These are phyloP conservation scores for Syncephalastrum racemosum DNA, from an alignment of 371 early-diverging fungal species.

Conservation along the genomic window DNA sequence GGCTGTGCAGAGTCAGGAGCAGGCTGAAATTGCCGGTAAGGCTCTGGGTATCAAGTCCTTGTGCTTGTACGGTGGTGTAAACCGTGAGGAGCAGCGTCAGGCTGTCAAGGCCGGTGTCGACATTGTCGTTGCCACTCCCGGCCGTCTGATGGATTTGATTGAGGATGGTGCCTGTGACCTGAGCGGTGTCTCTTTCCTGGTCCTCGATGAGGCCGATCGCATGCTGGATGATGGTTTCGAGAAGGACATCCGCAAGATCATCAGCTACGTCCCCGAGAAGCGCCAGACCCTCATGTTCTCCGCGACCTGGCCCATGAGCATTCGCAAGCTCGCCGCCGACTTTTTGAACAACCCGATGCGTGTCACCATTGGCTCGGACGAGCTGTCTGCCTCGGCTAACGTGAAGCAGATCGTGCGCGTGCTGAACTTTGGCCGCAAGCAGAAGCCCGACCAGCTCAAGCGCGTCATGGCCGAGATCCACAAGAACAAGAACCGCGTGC, in stretches of 20 bases:
- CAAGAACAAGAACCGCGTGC: slow-evolving; percentile 76
- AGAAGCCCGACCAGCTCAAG: slow-evolving; percentile 79
- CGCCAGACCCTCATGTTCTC: slow-evolving; percentile 92
- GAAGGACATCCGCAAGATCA: slow-evolving; percentile 83
- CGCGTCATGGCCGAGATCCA: slow-evolving; percentile 83
- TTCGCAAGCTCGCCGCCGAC: slow-evolving; percentile 82
- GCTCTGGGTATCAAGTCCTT: slow-evolving; percentile 73
- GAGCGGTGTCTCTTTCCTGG: slow-evolving; percentile 74
- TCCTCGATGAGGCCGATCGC: slow-evolving; percentile 96
- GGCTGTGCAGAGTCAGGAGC: slow-evolving; percentile 89
- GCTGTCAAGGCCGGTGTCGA: slow-evolving; percentile 69
- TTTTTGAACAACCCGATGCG: slow-evolving; percentile 86
- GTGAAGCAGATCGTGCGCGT: slow-evolving; percentile 96
- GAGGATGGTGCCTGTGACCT: slow-evolving; percentile 75
- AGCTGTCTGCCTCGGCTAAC: slow-evolving; percentile 87
- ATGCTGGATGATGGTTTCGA: slow-evolving; percentile 95
- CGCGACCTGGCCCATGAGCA: slow-evolving; percentile 75
- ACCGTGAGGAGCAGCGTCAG: slow-evolving; percentile 63
- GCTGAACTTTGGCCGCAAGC: slow-evolving; percentile 62
- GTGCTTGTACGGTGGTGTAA: slow-evolving; percentile 78
- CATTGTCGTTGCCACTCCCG: slow-evolving; percentile 94
- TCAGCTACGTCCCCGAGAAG: slow-evolving; percentile 51
- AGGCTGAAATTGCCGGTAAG: slow-evolving; percentile 65
- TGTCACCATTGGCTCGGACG: slow-evolving; percentile 92
- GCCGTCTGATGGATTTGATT: slow-evolving; percentile 91